Conservation (phyloP, 1,284 basidiomycete species). For the Ustilago trichophora region DNA sequence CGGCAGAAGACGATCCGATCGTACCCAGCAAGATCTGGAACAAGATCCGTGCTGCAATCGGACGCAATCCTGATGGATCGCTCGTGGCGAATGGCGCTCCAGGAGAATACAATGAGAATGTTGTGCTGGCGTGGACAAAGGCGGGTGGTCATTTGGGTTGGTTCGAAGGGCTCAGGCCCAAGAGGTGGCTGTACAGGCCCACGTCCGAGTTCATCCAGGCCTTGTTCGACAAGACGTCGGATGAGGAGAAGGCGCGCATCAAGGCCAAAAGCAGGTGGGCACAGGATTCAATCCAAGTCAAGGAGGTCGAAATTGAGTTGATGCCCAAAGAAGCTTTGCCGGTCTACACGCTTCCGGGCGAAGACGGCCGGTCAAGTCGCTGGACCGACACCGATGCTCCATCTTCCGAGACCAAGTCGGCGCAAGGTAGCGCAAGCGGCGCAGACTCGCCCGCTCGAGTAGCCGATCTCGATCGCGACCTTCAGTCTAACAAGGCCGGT, state of each 20-base stretch:
- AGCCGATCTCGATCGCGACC: slow-evolving; percentile 17
- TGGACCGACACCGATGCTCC: slow-evolving; percentile 13
- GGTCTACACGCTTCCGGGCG: slow-evolving; percentile 37
- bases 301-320: slow-evolving; percentile 47
- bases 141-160: slow-evolving; percentile 93
- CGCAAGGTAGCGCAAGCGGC: background rate
- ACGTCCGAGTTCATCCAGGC: slow-evolving; percentile 55
- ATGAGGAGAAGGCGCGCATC: slow-evolving; percentile 18
- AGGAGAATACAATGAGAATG: slow-evolving; percentile 72
- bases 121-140: slow-evolving; percentile 78
- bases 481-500: slow-evolving; percentile 8
- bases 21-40: slow-evolving; percentile 69
- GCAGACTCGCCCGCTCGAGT: slow-evolving; percentile 13
- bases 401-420: background rate
- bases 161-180: slow-evolving; percentile 73
- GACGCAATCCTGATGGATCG: slow-evolving; percentile 35
- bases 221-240: slow-evolving; percentile 37
- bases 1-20: slow-evolving; percentile 88
- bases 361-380: slow-evolving; percentile 23
- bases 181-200: slow-evolving; percentile 58
- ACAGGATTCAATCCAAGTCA: slow-evolving; percentile 14
- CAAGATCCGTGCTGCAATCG: slow-evolving; percentile 44
- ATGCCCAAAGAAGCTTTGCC: slow-evolving; percentile 50
- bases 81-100: slow-evolving; percentile 68
- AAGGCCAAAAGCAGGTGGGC: slow-evolving; percentile 31